Evolutionary conservation across 2,329 filamentous ascomycete species (phyloP).

Genomic region (Proliferodiscus dingleyae): DNA sequence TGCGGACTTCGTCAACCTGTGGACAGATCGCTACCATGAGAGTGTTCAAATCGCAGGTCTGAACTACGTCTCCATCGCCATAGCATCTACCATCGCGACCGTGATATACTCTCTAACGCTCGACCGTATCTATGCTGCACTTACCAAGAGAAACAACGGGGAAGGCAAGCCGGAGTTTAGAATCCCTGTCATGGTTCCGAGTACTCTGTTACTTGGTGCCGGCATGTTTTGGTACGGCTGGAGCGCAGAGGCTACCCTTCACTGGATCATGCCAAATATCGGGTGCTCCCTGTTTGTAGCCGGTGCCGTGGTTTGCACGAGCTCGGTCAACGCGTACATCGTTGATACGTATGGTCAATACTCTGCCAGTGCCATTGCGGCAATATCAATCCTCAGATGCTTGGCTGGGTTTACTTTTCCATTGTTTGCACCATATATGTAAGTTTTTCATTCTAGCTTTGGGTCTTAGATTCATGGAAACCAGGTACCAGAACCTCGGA

Average conservation of each 20-base stretch:
- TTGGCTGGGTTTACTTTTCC: constrained; percentile 33
- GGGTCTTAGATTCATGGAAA: constrained; percentile 44
- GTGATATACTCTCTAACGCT: constrained; percentile 6
- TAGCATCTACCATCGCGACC: constrained; percentile 31
- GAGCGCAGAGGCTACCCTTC: constrained; percentile 42
- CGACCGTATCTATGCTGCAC: constrained; percentile 26
- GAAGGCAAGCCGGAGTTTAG: constrained; percentile 33
- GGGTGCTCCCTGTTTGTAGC: constrained; percentile 46
- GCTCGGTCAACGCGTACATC: constrained; percentile 40
- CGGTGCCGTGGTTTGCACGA: constrained; percentile 33
- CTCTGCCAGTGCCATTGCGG: constrained; percentile 45
- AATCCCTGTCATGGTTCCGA: constrained; percentile 50
- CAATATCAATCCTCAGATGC: constrained; percentile 17
- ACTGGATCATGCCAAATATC: constrained; percentile 53
- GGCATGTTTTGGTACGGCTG: constrained; percentile 53
- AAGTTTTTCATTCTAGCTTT: too few species aligned
- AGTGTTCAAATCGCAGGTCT: constrained; percentile 49
- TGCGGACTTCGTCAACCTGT: constrained; percentile 54
- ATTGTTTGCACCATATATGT: constrained; percentile 34
- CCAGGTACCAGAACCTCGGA: too few species aligned
- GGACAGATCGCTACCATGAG: constrained; percentile 48
- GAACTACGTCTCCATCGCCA: constrained; percentile 44
- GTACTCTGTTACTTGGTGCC: constrained; percentile 48
- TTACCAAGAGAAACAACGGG: constrained; percentile 42
- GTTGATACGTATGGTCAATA: constrained; percentile 40